Evolutionary conservation across 2,329 filamentous ascomycete genomes (phyloP).

Genomic region (Pseudocercospora fuligena): DNA sequence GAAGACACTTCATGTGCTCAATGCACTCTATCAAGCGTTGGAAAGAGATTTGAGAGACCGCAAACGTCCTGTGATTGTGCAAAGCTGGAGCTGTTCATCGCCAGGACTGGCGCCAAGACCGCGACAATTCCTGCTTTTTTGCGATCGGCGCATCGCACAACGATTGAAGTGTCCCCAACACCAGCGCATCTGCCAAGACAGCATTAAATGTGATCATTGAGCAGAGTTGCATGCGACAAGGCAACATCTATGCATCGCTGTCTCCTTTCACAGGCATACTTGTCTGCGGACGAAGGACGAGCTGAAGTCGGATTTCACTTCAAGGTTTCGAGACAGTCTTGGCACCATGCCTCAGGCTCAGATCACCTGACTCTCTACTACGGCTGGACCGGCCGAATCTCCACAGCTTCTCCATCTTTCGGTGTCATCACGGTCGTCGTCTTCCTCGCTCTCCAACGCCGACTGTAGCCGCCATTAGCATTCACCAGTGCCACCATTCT

Average conservation of each 20-base stretch:
- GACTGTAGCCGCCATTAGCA: background rate
- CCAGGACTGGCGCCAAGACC: background rate
- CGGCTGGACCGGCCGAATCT: background rate
- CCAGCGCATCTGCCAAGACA: background rate
- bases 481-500: slow-evolving; percentile 1
- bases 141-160: background rate
- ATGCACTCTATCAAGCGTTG: background rate
- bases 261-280: background rate
- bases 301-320: slow-evolving; percentile 7
- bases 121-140: background rate
- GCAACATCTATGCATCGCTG: background rate
- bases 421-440: background rate
- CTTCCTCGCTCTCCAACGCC: slow-evolving; percentile 6
- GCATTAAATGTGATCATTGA: background rate
- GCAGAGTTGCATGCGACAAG: background rate
- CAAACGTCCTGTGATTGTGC: background rate
- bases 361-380: background rate
- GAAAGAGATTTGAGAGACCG: background rate
- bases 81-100: background rate
- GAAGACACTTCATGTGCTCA: background rate
- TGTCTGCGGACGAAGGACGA: background rate
- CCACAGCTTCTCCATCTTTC: background rate
- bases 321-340: background rate
- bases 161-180: background rate
- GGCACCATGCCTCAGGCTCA: background rate